Evolutionary conservation across 2,329 filamentous ascomycete genomes (phyloP).

Genomic region (Talaromyces atroroseus): DNA sequence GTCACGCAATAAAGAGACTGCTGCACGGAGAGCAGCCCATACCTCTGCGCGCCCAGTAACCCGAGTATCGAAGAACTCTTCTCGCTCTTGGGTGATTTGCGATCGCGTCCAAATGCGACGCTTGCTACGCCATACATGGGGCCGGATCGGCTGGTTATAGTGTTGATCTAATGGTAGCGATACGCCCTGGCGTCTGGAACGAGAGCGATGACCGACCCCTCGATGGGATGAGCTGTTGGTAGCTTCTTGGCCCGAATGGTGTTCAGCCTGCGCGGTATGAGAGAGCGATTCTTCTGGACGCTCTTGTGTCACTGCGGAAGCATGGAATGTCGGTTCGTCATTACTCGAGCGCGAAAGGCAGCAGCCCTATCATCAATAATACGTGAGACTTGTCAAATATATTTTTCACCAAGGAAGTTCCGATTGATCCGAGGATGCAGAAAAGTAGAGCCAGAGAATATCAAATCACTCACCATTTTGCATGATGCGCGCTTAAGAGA

Average conservation of each 20-base stretch:
- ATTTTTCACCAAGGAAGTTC: background rate
- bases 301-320: slow-evolving; percentile 22
- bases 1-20: slow-evolving; percentile 63
- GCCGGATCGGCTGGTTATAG: slow-evolving; percentile 64
- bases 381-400: background rate
- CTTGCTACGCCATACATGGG: slow-evolving; percentile 61
- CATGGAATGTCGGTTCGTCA: slow-evolving; percentile 24
- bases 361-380: slow-evolving; percentile 29
- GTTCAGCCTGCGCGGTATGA: slow-evolving; percentile 15
- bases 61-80: slow-evolving; percentile 84
- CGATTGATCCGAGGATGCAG: background rate
- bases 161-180: slow-evolving; percentile 47
- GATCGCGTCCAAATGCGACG: slow-evolving; percentile 64
- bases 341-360: slow-evolving; percentile 34
- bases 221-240: slow-evolving; percentile 14
- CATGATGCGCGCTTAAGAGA: slow-evolving; percentile 18
- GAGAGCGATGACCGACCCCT: slow-evolving; percentile 9
- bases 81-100: slow-evolving; percentile 64
- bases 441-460: background rate
- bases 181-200: slow-evolving; percentile 16
- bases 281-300: slow-evolving; percentile 18
- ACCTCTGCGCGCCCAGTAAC: slow-evolving; percentile 72
- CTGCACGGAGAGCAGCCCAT: slow-evolving; percentile 69
- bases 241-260: slow-evolving; percentile 10
- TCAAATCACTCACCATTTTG: slow-evolving; percentile 32